Evolutionary conservation across 2,329 filamentous ascomycete species (phyloP), one percentile per base, ranked within the genome.

Genomic region (Neofusicoccum cordaticola): DNA sequence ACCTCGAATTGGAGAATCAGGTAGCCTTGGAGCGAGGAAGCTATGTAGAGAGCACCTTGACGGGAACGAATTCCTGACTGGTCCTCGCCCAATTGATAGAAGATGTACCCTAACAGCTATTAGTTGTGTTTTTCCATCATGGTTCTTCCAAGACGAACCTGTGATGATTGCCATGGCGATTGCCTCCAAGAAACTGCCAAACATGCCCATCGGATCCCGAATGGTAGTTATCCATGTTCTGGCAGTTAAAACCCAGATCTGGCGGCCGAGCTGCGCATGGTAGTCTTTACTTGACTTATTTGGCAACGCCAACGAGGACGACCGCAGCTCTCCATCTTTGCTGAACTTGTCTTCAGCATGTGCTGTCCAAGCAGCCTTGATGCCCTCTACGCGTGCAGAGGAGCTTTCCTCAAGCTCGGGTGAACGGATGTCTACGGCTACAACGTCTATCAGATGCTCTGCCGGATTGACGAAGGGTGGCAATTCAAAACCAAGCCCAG

Each of bases 391-490:
- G 8, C 90, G 82, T 1, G 80, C 77, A 13, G 81, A 81, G 0
- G 86, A 90, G 41, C 82, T 80, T 13, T 78, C 77, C 71, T 93
- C 90, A 3, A 88, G 78, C 68, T 90, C 88, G 0, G 85, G 82
- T 0, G 86, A 88, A 4, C 91, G 84, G 69, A 88, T 91, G 71
- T 93, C 90, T 11, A 92, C 81, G 5, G 90, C 90, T 1, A 90
- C 88, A 37, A 91, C 81, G 68, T 93, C 90, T 63, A 93, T 89
- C 57, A 92, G 75, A 71, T 88, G 90, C 68, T 93, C 90, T 1
- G 90, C 90, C 0, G 91, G 90, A 69, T 93, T 93, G 51, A 91
- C 89, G 69, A 92, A 92, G 0, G 86, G 79, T 0, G 89, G 90
- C 50, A 92, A 77, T 12, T 84, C 78, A 67, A 88, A 84, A 0